Evolutionary conservation across 495 filamentous ascomycete species (phyloP), one percentile per base, ranked within the genome.

Genomic region (Penicillium dipodomyicola): DNA sequence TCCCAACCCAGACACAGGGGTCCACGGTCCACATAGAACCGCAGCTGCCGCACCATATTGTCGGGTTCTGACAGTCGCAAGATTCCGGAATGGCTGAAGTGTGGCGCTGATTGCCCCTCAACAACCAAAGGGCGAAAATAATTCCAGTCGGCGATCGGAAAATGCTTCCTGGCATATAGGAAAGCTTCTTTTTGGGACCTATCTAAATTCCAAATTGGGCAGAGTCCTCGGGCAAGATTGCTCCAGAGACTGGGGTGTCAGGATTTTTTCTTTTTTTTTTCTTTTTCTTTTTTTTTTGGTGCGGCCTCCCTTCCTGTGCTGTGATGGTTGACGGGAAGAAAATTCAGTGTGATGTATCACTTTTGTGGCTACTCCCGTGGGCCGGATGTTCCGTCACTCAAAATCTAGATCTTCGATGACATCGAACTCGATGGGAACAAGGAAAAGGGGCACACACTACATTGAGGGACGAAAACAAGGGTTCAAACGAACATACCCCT

Each of bases 61-160:
- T 70, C 69, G 71, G 72, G 72, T 69, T 71, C 33, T 61, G 57
- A 63, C 62, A 64, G 46, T 57, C 57, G 56, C 59, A 49, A 52
- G 53, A 46, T 27, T 27, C 32, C 30, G 43, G 12, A 45, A 53
- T 29, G 23, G 37, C 39, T 43, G 46, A 30, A 59, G 30, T 40
- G 45, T 52, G 51, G 47, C 48, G 47, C 54, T 9, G 53, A 10
- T 17, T 33, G 11, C 25, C 27, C 14, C 41, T 2, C n/a, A 14
- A 41, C 40, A 27, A n/a, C 5, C 22, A 42, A 52, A 58, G 17
- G 5, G 17, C 12, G 14, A 35, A 37, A 56, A 25, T 14, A 35
- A 51, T 29, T 48, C 8, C 5, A 20, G 37, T 15, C n/a, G n/a
- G 27, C 7, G 9, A 22, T n/a, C 17, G 60, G 52, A 60, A 56